phyloP scores from a whole-genome alignment of 768 basidiomycete species.

The Auriculariales sp. region DNA sequence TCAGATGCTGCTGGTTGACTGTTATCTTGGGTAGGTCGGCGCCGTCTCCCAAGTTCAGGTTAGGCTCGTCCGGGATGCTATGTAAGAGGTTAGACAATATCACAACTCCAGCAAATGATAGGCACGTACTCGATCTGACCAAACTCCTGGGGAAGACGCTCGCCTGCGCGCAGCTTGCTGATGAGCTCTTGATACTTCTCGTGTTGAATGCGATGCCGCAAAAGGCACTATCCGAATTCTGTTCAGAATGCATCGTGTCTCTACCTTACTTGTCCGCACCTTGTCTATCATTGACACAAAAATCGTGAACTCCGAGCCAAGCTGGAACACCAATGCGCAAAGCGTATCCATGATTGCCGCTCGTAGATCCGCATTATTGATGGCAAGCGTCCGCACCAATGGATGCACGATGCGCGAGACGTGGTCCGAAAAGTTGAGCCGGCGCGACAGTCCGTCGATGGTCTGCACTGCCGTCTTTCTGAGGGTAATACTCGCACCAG shows the following conservation, averaged over 20 bases:
- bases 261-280: slow-evolving; percentile 34
- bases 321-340: slow-evolving; percentile 81
- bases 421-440: slow-evolving; percentile 96
- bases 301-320: slow-evolving; percentile 93
- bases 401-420: slow-evolving; percentile 96
- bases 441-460: slow-evolving; percentile 75
- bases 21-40: slow-evolving; percentile 79
- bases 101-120: not conserved
- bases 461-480: slow-evolving; percentile 85
- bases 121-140: slow-evolving; percentile 51
- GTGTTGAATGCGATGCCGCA: slow-evolving; percentile 65
- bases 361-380: slow-evolving; percentile 61
- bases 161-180: slow-evolving; percentile 78
- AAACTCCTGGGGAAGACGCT: slow-evolving; percentile 77
- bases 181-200: slow-evolving; percentile 79
- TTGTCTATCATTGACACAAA: slow-evolving; percentile 97
- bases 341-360: slow-evolving; percentile 85
- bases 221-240: slow-evolving; percentile 41
- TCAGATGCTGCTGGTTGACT: slow-evolving; percentile 94
- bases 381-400: slow-evolving; percentile 71
- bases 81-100: slow-evolving; percentile 3
- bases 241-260: not conserved
- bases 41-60: too few relatives aligned
- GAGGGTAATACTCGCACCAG: slow-evolving; percentile 55
- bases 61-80: too few relatives aligned